Percentiles rank a stretch among this genome's conserved stretches.
These are phyloP conservation scores for Chaetomium sp. DNA, from an alignment of 2,329 filamentous ascomycete genomes.

Conservation along the genomic window DNA sequence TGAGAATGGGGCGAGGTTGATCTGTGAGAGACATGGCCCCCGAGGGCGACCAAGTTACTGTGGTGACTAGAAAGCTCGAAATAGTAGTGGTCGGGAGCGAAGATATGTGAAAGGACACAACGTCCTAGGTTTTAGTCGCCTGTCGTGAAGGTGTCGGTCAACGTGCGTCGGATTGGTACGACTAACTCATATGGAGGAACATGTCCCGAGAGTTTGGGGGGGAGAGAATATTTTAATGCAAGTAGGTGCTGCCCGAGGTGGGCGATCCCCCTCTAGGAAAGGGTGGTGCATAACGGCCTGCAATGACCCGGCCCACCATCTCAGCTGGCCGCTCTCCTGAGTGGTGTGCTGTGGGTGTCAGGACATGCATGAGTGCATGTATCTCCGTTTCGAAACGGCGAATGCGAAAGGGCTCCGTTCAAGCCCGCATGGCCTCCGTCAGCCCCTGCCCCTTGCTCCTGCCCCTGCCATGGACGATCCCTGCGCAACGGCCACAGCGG, in stretches of 20 bases:
- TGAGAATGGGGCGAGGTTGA: slow-evolving; percentile 11
- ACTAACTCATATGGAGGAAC: slow-evolving; percentile 10
- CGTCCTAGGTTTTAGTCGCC: slow-evolving; percentile 12
- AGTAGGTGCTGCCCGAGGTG: slow-evolving; percentile 11
- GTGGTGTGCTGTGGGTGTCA: slow-evolving; percentile 1
- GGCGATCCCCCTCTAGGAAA: slow-evolving; percentile 4
- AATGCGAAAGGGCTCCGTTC: slow-evolving; percentile 12
- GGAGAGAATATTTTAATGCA: slow-evolving; percentile 13
- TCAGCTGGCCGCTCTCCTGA: slow-evolving; percentile 2
- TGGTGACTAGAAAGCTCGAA: neutral
- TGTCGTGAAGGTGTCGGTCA: neutral
- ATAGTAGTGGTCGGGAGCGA: slow-evolving; percentile 7
- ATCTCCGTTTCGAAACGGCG: slow-evolving; percentile 12
- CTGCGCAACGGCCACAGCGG: slow-evolving; percentile 4
- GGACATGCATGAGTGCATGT: slow-evolving; percentile 1
- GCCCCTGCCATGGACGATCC: slow-evolving; percentile 12
- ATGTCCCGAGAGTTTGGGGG: slow-evolving; percentile 4
- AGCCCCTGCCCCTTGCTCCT: slow-evolving; percentile 6
- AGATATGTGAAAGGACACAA: neutral
- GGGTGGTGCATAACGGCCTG: slow-evolving; percentile 16
- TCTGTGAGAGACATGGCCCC: slow-evolving; percentile 19
- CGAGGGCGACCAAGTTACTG: slow-evolving; percentile 3
- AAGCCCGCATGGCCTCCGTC: slow-evolving; percentile 11
- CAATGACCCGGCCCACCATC: slow-evolving; percentile 14
- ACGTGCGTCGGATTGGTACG: neutral